phyloP scores from a whole-genome alignment of 2,329 filamentous ascomycete genomes.

The Aspergillus clavatus region DNA sequence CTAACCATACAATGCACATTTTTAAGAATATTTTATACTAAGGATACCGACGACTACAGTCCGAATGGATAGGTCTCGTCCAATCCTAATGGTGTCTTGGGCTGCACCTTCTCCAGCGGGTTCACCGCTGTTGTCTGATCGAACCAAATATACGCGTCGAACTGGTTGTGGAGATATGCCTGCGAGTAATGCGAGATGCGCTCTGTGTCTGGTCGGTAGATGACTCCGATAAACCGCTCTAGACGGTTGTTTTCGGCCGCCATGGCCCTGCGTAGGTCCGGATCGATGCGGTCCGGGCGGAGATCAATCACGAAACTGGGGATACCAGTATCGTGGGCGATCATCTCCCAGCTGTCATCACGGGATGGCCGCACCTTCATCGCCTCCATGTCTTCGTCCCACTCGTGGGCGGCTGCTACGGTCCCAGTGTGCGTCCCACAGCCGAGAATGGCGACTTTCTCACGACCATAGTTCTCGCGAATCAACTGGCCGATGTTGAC shows the following conservation, averaged over 20 bases:
- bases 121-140: conserved; percentile 44
- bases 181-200: conserved; percentile 47
- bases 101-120: conserved; percentile 45
- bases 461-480: conserved; percentile 40
- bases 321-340: conserved; percentile 46
- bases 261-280: conserved; percentile 35
- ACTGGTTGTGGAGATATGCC: conserved; percentile 45
- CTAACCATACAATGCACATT: no score
- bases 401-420: conserved; percentile 49
- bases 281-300: conserved; percentile 33
- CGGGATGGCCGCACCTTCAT: conserved; percentile 47
- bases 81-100: conserved; percentile 37
- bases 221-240: conserved; percentile 52
- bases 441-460: conserved; percentile 43
- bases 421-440: conserved; percentile 50
- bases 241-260: conserved; percentile 33
- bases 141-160: conserved; percentile 50
- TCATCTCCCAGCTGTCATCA: conserved; percentile 46
- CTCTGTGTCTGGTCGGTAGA: conserved; percentile 50
- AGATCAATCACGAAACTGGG: conserved; percentile 46
- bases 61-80: conserved; percentile 53
- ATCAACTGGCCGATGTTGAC: conserved; percentile 54
- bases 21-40: background rate
- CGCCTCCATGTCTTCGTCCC: conserved; percentile 49
- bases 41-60: conserved; percentile 28